phyloP scores from a whole-genome alignment of 176 grass and related monocot species.

The Poa pratensis region DNA sequence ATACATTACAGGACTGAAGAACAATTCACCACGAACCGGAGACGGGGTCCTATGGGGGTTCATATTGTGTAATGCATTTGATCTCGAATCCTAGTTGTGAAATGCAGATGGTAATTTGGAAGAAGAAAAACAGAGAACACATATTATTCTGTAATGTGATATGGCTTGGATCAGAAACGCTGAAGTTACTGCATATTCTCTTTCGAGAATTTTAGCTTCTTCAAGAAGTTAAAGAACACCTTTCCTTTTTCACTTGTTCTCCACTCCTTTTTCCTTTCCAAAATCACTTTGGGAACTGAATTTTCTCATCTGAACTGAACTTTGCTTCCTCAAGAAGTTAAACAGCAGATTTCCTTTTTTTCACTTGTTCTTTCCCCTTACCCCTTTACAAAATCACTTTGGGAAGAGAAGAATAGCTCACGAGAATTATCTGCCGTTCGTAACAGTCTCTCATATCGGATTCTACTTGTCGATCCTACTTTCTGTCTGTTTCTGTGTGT shows the following conservation, averaged over 20 bases:
- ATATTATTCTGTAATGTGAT: neutral
- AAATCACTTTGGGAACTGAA: slow-evolving; percentile 21
- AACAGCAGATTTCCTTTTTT: neutral
- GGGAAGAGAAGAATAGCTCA: slow-evolving; percentile 23
- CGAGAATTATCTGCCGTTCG: neutral
- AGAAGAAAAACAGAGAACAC: neutral
- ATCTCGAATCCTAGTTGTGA: neutral
- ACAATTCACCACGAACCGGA: neutral
- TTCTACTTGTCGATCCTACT: slow-evolving; percentile 11
- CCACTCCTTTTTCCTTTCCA: slow-evolving; percentile 14
- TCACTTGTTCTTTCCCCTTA: neutral
- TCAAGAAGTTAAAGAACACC: neutral
- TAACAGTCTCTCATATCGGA: slow-evolving; percentile 21
- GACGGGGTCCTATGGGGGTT: neutral
- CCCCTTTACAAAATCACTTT: slow-evolving; percentile 29
- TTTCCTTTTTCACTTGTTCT: neutral
- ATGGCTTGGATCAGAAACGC: neutral
- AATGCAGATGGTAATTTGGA: neutral
- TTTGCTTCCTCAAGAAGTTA: slow-evolving; percentile 2
- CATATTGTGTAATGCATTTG: neutral
- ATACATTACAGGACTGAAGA: no score
- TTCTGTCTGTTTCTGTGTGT: slow-evolving; percentile 12
- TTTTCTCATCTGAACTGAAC: neutral
- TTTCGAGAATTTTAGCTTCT: neutral
- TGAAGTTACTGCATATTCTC: neutral